Percentiles rank a stretch among this genome's conserved stretches.
These are phyloP conservation scores for Gynandropsis gynandra DNA, from an alignment of 345 rosid genomes.

Conservation along the genomic window DNA sequence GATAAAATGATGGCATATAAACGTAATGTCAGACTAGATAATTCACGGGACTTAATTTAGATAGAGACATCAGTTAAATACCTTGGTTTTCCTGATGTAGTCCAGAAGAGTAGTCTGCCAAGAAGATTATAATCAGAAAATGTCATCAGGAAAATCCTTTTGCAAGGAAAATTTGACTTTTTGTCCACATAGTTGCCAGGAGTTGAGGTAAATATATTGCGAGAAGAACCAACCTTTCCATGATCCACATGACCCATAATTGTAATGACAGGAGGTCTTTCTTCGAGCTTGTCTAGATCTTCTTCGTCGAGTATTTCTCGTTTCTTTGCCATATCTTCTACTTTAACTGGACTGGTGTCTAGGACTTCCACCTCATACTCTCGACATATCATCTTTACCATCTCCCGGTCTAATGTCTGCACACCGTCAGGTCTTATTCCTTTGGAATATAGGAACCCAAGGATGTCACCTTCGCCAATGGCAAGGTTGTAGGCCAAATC, in stretches of 20 bases:
- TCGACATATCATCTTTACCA: conserved; percentile 91
- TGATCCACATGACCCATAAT: conserved; percentile 99
- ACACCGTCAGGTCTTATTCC: conserved; percentile 97
- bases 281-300: conserved; percentile 79
- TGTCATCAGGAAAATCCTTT: conserved; percentile 27
- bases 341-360: conserved; percentile 62
- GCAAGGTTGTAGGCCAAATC: conserved; percentile 82
- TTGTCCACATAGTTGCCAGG: background rate
- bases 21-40: conserved; percentile 8
- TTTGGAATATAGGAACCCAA: conserved; percentile 74
- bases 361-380: conserved; percentile 83
- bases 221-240: conserved; percentile 61
- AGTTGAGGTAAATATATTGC: conserved; percentile 6
- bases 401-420: conserved; percentile 82
- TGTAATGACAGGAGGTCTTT: conserved; percentile 97
- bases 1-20: conserved; percentile 3
- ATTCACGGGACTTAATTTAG: no score
- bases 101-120: conserved; percentile 95
- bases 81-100: conserved; percentile 91
- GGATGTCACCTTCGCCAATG: conserved; percentile 81
- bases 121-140: conserved; percentile 22
- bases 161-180: conserved; percentile 4
- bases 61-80: conserved; percentile 30
- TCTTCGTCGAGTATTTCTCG: conserved; percentile 75
- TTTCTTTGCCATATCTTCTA: conserved; percentile 91